Evolutionary conservation across 2,329 filamentous ascomycete species (phyloP), one percentile per base, ranked within the genome.

Genomic region (Fusarium oligoseptatum): DNA sequence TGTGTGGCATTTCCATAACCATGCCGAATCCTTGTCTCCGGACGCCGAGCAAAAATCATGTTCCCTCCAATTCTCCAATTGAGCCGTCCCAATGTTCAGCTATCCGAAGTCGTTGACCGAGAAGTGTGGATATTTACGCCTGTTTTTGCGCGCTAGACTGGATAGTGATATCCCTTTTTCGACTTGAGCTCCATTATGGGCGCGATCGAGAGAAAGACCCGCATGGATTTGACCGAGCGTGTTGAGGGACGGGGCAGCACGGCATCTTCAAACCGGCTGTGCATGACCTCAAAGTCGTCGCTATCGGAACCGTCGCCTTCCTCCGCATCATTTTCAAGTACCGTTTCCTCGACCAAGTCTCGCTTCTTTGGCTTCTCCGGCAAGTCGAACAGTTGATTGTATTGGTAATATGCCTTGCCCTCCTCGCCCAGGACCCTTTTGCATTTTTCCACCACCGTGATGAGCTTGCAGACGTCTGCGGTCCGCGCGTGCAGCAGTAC

Each of bases 371-470:
- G 72, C 66, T 79, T 82, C 11, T 81, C 73, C 29, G 83, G 83
- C 20, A 87, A 82, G 70, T 88, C 86, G 76, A 88, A 89, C 14
- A 91, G 81, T 63, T 87, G 84, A 70, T 91, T 91, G 80, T 90
- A 91, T 79, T 90, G 89, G 68, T 83, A 89, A 86, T 87, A 90
- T 57, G 82, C 74, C 68, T 83, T 84, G 4, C 84, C 85, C 45
- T 84, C 81, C 60, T 86, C 84, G 36, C 78, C 83, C 62, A 93
- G 82, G 56, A 90, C 84, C 43, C 88, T 84, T 80, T 92, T 92
- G 66, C 87, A 87, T 41, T 93, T 91, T 81, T 95, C 93, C 52
- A 87, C 87, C 55, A 94, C 88, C 5, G 89, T 92, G 76, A 94
- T 89, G 77, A 94, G 85, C 81, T 95, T 95, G 81, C 86, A 87